A percentile compares a stretch with the other conserved stretches of the same genome.
phyloP scores from a whole-genome alignment of 73 alveolate genomes.

The Paramecium bursaria region DNA sequence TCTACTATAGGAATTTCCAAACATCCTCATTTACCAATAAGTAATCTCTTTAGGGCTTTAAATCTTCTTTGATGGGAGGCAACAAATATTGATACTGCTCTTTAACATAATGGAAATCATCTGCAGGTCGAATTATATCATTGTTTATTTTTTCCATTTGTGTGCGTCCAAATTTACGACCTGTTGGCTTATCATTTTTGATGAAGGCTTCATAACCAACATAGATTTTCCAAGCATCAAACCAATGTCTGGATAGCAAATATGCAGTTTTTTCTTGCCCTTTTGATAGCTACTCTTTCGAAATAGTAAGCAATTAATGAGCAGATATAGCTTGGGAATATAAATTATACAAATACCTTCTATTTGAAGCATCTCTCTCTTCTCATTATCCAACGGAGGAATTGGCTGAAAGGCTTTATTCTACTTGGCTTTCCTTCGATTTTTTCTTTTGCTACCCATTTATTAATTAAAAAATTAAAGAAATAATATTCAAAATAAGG shows the following conservation, averaged over 20 bases:
- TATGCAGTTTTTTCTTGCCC: constrained; percentile 1
- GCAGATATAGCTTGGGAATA: constrained; percentile 6
- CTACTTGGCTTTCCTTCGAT: not conserved
- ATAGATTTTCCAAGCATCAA: constrained; percentile 38
- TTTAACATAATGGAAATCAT: not conserved
- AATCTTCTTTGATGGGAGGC: constrained; percentile 21
- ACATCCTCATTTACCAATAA: not conserved
- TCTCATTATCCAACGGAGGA: constrained; percentile 9
- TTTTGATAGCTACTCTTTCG: constrained; percentile 7
- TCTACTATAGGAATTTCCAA: not conserved
- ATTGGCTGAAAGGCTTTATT: not conserved
- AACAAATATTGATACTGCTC: not conserved
- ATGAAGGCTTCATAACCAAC: constrained; percentile 48
- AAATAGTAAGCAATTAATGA: not conserved
- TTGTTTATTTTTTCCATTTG: not conserved
- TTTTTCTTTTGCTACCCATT: not conserved
- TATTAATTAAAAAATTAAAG: not conserved
- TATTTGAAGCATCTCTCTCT: not conserved
- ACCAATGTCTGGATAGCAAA: constrained; percentile 30
- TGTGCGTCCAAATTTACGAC: constrained; percentile 9
- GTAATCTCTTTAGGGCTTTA: constrained; percentile 25
- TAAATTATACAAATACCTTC: not conserved
- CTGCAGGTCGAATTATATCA: constrained; percentile 4
- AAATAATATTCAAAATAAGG: not conserved
- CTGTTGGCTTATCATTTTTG: constrained; percentile 39